These are phyloP conservation scores for Trametes maxima DNA, from an alignment of 768 basidiomycete genomes.

Conservation along the genomic window DNA sequence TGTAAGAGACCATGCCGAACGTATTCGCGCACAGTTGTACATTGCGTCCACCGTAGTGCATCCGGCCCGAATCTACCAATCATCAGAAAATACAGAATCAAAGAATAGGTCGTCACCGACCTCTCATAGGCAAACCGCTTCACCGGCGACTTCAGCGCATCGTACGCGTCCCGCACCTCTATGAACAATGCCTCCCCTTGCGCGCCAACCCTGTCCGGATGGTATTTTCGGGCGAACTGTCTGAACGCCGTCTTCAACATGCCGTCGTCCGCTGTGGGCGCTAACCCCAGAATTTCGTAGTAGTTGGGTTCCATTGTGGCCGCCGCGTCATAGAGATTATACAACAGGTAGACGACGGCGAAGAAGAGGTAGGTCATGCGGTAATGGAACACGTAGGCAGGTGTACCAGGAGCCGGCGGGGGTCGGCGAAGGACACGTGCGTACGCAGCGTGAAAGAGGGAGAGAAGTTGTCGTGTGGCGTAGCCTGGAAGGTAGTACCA, in stretches of 20 bases:
- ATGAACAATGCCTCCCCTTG: conserved; percentile 70
- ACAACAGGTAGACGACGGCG: conserved; percentile 65
- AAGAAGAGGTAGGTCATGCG: conserved; percentile 64
- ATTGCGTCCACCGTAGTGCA: conserved; percentile 66
- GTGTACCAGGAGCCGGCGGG: conserved; percentile 45
- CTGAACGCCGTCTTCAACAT: conserved; percentile 75
- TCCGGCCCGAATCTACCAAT: conserved; percentile 74
- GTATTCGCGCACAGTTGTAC: conserved; percentile 70
- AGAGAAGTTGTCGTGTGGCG: conserved; percentile 53
- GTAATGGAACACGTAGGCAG: conserved; percentile 57
- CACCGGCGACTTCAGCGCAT: conserved; percentile 75
- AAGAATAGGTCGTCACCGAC: conserved; percentile 39
- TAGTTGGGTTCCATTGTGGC: conserved; percentile 68
- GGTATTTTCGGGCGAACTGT: conserved; percentile 69
- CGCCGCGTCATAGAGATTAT: conserved; percentile 62
- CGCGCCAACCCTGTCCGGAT: conserved; percentile 74
- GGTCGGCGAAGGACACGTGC: conserved; percentile 36
- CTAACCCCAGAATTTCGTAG: conserved; percentile 72
- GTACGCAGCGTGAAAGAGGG: conserved; percentile 44
- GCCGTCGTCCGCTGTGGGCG: conserved; percentile 62
- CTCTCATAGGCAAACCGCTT: conserved; percentile 87
- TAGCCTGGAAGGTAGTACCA: conserved; percentile 73
- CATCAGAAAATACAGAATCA: not conserved
- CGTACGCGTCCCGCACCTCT: conserved; percentile 69
- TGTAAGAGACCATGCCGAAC: conserved; percentile 64